Evolutionary conservation across 805 yeast genomes (phyloP).

Genomic region (Saccharomyces eubayanus): DNA sequence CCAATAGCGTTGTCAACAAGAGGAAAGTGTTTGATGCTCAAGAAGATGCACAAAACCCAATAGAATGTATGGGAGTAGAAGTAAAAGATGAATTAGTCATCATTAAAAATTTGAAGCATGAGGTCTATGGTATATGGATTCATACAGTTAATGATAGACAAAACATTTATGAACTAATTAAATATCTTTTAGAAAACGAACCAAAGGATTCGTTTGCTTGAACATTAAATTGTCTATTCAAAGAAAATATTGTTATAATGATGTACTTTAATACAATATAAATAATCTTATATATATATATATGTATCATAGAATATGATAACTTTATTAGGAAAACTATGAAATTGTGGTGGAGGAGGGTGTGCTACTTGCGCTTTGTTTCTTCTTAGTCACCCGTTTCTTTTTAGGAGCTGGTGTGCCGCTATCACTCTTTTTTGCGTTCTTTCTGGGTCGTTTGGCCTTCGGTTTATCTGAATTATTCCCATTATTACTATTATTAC

Average conservation of each 20-base stretch:
- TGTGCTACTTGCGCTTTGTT: constrained; percentile 6
- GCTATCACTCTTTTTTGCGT: constrained; percentile 18
- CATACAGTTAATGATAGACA: constrained; percentile 61
- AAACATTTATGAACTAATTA: constrained; percentile 42
- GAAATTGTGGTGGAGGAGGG: background rate
- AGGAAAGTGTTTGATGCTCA: constrained; percentile 30
- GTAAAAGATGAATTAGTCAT: constrained; percentile 62
- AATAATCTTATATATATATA: background rate
- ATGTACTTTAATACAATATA: background rate
- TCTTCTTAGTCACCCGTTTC: constrained; percentile 24
- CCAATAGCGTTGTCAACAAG: constrained; percentile 42
- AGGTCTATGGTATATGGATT: constrained; percentile 72
- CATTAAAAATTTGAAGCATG: constrained; percentile 57
- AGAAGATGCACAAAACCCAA: constrained; percentile 23
- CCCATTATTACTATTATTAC: background rate
- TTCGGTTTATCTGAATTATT: constrained; percentile 17
- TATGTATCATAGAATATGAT: background rate
- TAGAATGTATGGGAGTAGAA: constrained; percentile 53
- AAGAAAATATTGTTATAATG: background rate
- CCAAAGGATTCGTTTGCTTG: constrained; percentile 29
- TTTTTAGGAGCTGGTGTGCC: constrained; percentile 17
- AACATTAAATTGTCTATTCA: background rate
- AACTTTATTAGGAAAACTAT: background rate
- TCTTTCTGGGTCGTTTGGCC: constrained; percentile 26
- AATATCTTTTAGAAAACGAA: constrained; percentile 28